Evolutionary conservation across 805 yeast genomes (phyloP), one percentile per base, ranked within the genome.

Genomic region (Kregervanrija pseudodelftensis): DNA sequence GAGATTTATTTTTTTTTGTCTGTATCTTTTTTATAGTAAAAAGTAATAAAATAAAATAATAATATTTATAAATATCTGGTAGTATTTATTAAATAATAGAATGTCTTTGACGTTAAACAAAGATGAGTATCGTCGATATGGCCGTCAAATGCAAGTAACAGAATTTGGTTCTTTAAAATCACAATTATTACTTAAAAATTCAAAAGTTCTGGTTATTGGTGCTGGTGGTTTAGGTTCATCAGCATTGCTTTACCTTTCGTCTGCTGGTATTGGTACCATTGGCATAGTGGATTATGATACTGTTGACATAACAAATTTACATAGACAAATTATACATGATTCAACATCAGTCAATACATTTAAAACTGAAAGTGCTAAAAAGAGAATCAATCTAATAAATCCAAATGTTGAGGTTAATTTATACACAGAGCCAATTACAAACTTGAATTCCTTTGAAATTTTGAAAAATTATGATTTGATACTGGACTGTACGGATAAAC

Each of bases 211-310:
- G 22, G 90, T 93, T 0, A 73, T 93, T 8, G 99, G 99, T 1
- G 97, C 97, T 1, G 99, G 99, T 10, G 99, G 99, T 0, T 69
- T 93, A 7, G 98, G 99, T 0, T 83, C 95, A 53, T 97, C 99
- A 0, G 95, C 95, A 0, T 62, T 91, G 40, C 70, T 85, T 37
- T 93, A 93, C 58, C 64, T 93, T 2, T 80, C 82, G 0, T 96
- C 95, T 0, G 84, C 95, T 0, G 99, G 99, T 4, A 67, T 91
- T 3, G 98, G 95, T 1, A 61, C 66, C 2, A 70, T 93, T 16
- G 96, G 96, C 3, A 84, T 93, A 12, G 82, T 89, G 1, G 99
- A 93, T 64, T 77, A 80, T 55, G 99, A 93, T 61, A 59, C 61
- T 0, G 97, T 93, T 1, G 97, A 91, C 52, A 63, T 66, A 0